These are phyloP conservation scores for Penicillium sp. DNA, from an alignment of 2,329 filamentous ascomycete genomes.

Conservation along the genomic window DNA sequence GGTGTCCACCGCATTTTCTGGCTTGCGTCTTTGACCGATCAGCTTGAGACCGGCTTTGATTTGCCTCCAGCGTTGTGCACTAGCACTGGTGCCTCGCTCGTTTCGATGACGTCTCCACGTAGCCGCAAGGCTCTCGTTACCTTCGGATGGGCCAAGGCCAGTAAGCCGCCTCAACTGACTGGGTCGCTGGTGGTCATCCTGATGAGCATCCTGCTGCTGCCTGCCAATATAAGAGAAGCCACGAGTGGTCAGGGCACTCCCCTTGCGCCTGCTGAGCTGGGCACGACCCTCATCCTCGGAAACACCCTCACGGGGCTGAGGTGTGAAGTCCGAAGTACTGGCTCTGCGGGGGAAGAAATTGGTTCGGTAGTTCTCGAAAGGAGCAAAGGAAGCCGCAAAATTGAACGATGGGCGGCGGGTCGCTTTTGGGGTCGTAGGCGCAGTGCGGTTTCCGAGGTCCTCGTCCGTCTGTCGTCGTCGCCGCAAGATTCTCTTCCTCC, in stretches of 20 bases:
- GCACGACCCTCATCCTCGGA: slow-evolving; percentile 76
- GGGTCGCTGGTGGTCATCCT: slow-evolving; percentile 57
- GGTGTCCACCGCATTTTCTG: slow-evolving; percentile 83
- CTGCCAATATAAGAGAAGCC: slow-evolving; percentile 49
- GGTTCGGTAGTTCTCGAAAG: slow-evolving; percentile 49
- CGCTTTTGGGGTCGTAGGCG: slow-evolving; percentile 67
- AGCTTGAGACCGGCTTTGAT: slow-evolving; percentile 88
- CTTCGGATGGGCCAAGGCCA: slow-evolving; percentile 62
- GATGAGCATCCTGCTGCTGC: slow-evolving; percentile 55
- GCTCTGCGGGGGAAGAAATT: slow-evolving; percentile 63
- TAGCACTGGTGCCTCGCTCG: slow-evolving; percentile 70
- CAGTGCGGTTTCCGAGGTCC: slow-evolving; percentile 58
- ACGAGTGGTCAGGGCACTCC: slow-evolving; percentile 59
- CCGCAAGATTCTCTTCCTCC: slow-evolving; percentile 60
- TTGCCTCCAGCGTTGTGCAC: slow-evolving; percentile 84
- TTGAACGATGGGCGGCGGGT: slow-evolving; percentile 41
- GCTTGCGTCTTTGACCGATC: slow-evolving; percentile 73
- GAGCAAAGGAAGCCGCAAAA: slow-evolving; percentile 49
- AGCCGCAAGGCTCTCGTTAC: slow-evolving; percentile 64
- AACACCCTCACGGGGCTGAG: slow-evolving; percentile 62
- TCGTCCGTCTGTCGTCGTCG: slow-evolving; percentile 58
- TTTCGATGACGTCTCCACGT: slow-evolving; percentile 52
- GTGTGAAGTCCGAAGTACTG: slow-evolving; percentile 62
- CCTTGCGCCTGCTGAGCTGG: slow-evolving; percentile 61
- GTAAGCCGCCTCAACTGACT: slow-evolving; percentile 68